A percentile compares a stretch with the other conserved stretches of the same genome.
These are phyloP conservation scores for Tylopilus plumbeoviolaceoides DNA, from an alignment of 768 basidiomycete genomes.

Conservation along the genomic window DNA sequence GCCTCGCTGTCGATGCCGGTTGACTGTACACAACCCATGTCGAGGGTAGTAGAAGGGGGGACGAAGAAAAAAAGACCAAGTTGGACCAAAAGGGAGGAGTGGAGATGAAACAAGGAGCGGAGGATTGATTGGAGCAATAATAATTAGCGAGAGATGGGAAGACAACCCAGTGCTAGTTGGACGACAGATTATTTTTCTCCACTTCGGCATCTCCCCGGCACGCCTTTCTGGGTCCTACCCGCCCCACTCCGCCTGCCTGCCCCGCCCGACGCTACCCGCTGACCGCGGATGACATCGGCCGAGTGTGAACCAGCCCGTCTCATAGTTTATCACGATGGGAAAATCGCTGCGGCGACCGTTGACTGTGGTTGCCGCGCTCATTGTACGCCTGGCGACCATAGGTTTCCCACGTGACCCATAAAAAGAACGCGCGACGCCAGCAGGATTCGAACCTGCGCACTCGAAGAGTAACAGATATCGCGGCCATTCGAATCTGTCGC, in stretches of 20 bases:
- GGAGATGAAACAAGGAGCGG: conserved; percentile 20
- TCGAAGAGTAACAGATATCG: conserved; percentile 58
- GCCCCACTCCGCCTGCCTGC: background rate
- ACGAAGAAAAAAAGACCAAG: conserved; percentile 3
- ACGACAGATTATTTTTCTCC: conserved; percentile 11
- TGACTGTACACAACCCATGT: conserved; percentile 75
- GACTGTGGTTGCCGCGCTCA: background rate
- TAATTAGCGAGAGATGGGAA: conserved; percentile 23
- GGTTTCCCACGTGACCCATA: background rate
- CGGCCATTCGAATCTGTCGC: conserved; percentile 62
- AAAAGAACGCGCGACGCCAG: conserved; percentile 46
- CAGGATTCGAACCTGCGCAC: conserved; percentile 69
- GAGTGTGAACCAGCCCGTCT: background rate
- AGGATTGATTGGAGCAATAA: conserved; percentile 20
- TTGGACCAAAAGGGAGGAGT: conserved; percentile 2
- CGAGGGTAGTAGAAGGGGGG: background rate
- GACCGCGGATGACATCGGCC: background rate
- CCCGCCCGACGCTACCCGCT: background rate
- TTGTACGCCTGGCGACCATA: background rate
- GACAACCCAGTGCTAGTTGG: background rate
- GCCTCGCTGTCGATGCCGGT: conserved; percentile 73
- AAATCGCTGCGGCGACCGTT: background rate
- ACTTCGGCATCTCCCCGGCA: conserved; percentile 20
- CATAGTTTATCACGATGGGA: background rate
- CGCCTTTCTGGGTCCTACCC: background rate